These are phyloP conservation scores for Aspergillus affinis DNA, from an alignment of 495 filamentous ascomycete genomes.

Conservation along the genomic window DNA sequence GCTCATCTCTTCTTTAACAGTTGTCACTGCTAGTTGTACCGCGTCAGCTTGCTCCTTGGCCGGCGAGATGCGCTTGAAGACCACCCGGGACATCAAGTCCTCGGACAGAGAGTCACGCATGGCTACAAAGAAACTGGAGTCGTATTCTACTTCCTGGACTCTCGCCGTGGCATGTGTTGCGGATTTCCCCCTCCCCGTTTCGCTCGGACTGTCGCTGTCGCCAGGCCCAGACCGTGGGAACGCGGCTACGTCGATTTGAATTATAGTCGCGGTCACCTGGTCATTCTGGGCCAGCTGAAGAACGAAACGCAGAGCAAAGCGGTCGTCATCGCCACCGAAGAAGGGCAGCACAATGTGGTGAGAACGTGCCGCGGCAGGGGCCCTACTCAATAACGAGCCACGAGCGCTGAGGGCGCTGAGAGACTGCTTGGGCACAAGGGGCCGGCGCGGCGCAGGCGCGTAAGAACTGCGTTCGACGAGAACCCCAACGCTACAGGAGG, in stretches of 20 bases:
- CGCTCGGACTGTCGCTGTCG: neutral
- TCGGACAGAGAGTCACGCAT: slow-evolving; percentile 62
- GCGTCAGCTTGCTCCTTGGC: slow-evolving; percentile 19
- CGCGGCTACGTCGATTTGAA: slow-evolving; percentile 26
- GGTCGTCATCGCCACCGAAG: slow-evolving; percentile 83
- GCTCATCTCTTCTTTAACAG: too few relatives aligned
- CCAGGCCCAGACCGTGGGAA: neutral
- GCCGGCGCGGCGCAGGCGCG: slow-evolving; percentile 27
- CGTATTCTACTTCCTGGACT: slow-evolving; percentile 29
- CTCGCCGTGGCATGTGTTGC: neutral
- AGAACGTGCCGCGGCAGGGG: slow-evolving; percentile 54
- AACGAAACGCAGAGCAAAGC: slow-evolving; percentile 74
- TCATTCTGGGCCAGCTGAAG: slow-evolving; percentile 76
- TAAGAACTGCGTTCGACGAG: slow-evolving; percentile 73
- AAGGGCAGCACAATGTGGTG: slow-evolving; percentile 90
- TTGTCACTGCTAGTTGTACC: slow-evolving; percentile 6
- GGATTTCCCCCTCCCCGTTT: neutral
- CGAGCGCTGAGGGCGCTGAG: slow-evolving; percentile 60
- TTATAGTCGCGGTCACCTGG: slow-evolving; percentile 55
- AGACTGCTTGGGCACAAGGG: slow-evolving; percentile 43
- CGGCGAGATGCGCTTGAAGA: slow-evolving; percentile 46
- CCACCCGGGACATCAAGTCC: slow-evolving; percentile 56
- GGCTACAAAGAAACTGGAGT: slow-evolving; percentile 58
- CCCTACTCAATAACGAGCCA: slow-evolving; percentile 42
- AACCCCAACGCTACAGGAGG: slow-evolving; percentile 71